Evolutionary conservation across 2,329 filamentous ascomycete species (phyloP).

Genomic region (Cordyceps cicadae): DNA sequence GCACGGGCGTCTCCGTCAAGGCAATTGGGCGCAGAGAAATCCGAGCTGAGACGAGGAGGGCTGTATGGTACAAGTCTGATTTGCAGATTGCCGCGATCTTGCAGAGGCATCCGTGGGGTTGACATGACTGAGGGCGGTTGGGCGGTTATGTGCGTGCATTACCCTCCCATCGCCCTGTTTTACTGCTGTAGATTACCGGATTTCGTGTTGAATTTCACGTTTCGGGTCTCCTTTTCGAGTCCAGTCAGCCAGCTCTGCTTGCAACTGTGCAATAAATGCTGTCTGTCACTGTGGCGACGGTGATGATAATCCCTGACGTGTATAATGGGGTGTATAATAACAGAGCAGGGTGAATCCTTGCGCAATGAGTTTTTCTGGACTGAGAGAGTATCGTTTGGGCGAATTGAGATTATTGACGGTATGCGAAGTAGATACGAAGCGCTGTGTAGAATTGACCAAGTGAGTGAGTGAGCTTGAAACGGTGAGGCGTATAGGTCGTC

Average conservation of each 20-base stretch:
- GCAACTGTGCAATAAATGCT: neutral
- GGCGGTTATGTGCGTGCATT: neutral
- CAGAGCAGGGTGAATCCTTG: neutral
- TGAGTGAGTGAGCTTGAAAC: neutral
- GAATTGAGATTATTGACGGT: neutral
- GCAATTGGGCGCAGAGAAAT: slow-evolving; percentile 16
- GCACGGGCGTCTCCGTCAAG: neutral
- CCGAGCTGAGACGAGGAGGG: slow-evolving; percentile 28
- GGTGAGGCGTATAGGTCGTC: neutral
- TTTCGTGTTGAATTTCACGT: neutral
- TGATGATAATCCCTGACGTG: neutral
- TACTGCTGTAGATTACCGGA: neutral
- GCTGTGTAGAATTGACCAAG: neutral
- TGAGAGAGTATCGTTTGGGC: neutral
- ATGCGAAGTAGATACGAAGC: too few species aligned
- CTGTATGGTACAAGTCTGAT: slow-evolving; percentile 33
- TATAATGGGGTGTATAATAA: neutral
- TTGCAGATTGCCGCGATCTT: slow-evolving; percentile 15
- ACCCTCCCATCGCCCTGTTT: neutral
- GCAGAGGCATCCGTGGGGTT: slow-evolving; percentile 1
- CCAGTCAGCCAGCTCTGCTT: neutral
- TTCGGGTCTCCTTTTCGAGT: neutral
- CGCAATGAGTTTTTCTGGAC: neutral
- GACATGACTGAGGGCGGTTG: slow-evolving; percentile 11
- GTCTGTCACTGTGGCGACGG: neutral